A percentile compares a stretch with the other conserved stretches of the same genome.
Conservation (phyloP, 2,329 filamentous ascomycete species). For the Phialemonium atrogriseum region DNA sequence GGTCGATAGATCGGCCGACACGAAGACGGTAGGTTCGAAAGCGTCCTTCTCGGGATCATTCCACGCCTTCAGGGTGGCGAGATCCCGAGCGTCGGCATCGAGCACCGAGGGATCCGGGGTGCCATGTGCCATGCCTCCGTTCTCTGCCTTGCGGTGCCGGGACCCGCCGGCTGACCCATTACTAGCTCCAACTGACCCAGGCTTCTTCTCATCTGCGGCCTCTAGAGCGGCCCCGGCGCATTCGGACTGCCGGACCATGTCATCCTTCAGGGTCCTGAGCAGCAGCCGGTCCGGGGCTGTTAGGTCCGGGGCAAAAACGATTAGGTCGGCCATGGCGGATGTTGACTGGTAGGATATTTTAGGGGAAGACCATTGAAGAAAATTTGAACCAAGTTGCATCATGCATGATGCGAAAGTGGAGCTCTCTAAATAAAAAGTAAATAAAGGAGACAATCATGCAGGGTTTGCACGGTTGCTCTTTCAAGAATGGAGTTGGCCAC, state of each 20-base stretch:
- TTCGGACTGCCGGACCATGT: not conserved
- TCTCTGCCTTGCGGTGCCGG: not conserved
- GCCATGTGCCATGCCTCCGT: not conserved
- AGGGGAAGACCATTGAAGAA: not conserved
- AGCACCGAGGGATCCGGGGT: not conserved
- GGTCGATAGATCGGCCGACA: slow-evolving; percentile 28
- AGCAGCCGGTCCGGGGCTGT: slow-evolving; percentile 1
- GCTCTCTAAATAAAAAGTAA: too few relatives aligned
- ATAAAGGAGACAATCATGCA: too few relatives aligned
- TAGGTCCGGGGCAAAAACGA: slow-evolving; percentile 2
- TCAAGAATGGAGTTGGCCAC: too few relatives aligned
- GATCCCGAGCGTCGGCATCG: not conserved
- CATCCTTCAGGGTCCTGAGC: slow-evolving; percentile 2
- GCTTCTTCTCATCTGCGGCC: too few relatives aligned
- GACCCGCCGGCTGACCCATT: not conserved
- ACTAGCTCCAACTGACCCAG: not conserved
- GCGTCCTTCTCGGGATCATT: slow-evolving; percentile 29
- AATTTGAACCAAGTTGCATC: too few relatives aligned
- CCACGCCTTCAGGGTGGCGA: slow-evolving; percentile 28
- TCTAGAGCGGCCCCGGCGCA: not conserved
- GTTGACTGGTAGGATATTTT: not conserved
- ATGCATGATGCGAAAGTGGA: too few relatives aligned
- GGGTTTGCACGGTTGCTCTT: too few relatives aligned
- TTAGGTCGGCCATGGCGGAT: not conserved
- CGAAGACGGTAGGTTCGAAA: slow-evolving; percentile 40